Evolutionary conservation across 768 basidiomycete genomes (phyloP).

Genomic region (Trametes gibbosa): DNA sequence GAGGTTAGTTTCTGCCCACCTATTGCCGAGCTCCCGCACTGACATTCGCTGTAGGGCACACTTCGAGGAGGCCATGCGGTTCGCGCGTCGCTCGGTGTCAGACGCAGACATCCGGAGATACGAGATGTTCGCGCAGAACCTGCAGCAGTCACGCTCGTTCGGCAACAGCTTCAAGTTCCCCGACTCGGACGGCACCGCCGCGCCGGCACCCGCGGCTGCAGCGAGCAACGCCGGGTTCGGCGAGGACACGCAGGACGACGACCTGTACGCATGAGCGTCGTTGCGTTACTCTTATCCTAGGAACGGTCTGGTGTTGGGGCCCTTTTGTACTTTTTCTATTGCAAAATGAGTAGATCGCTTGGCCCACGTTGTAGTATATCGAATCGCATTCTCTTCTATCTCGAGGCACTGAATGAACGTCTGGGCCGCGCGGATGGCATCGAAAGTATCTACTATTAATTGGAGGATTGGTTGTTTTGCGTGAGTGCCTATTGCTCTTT

Average conservation of each 20-base stretch:
- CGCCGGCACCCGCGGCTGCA: constrained; percentile 35
- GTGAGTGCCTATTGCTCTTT: too few species aligned
- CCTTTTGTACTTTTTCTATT: constrained; percentile 1
- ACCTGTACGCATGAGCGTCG: constrained; percentile 71
- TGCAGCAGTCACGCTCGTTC: constrained; percentile 89
- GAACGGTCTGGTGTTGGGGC: constrained; percentile 9
- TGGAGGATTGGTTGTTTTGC: too few species aligned
- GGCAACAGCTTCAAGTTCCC: constrained; percentile 99
- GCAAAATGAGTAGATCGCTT: constrained; percentile 22
- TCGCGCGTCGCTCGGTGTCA: constrained; percentile 93
- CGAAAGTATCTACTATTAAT: too few species aligned
- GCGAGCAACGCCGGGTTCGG: constrained; percentile 74
- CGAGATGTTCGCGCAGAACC: constrained; percentile 94
- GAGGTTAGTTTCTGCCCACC: constrained; percentile 40
- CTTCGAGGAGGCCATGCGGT: constrained; percentile 99
- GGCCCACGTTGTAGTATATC: constrained; percentile 17
- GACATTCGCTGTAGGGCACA: constrained; percentile 58
- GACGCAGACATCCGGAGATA: constrained; percentile 96
- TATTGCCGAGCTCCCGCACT: constrained; percentile 7
- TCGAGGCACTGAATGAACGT: not conserved
- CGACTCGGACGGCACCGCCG: constrained; percentile 48
- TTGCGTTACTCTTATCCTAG: not conserved
- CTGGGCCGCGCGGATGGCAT: too few species aligned
- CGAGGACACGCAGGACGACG: constrained; percentile 87
- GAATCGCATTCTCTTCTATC: constrained; percentile 10